A percentile compares a stretch with the other conserved stretches of the same genome.
phyloP scores from a whole-genome alignment of 2,329 filamentous ascomycete genomes.

The Aureobasidium sp. region DNA sequence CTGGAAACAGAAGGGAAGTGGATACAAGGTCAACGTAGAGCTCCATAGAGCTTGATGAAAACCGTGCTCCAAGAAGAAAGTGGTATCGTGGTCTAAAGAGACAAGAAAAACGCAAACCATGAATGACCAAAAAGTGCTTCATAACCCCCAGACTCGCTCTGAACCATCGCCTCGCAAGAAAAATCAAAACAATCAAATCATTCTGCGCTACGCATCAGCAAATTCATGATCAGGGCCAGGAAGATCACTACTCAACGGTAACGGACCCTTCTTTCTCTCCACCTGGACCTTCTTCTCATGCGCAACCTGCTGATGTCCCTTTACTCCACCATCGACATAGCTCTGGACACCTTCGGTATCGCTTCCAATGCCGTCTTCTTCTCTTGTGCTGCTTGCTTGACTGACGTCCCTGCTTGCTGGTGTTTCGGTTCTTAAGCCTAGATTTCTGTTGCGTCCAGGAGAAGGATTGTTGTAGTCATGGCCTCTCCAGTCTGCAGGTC shows the following conservation, averaged over 20 bases:
- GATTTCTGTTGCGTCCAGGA: constrained; percentile 45
- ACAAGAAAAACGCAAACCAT: background rate
- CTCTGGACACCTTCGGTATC: constrained; percentile 13
- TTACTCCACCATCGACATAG: background rate
- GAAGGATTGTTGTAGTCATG: constrained; percentile 20
- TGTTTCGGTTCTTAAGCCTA: constrained; percentile 62
- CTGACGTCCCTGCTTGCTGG: constrained; percentile 62
- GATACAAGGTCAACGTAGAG: background rate
- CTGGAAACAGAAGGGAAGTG: background rate
- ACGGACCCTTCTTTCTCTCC: constrained; percentile 6
- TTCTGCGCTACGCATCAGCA: constrained; percentile 6
- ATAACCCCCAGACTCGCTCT: background rate
- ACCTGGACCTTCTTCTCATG: background rate
- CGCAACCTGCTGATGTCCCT: background rate
- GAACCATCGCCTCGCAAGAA: background rate
- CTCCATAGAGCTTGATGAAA: no score
- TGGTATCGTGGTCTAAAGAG: background rate
- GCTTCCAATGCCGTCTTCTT: constrained; percentile 4
- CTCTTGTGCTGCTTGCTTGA: constrained; percentile 50
- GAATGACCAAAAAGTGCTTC: background rate
- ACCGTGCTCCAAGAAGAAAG: background rate
- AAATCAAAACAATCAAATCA: background rate
- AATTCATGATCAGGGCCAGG: constrained; percentile 2
- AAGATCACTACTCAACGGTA: constrained; percentile 5
- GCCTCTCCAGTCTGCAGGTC: constrained; percentile 69